phyloP scores from a whole-genome alignment of 441 rosid species.

The Erodium moschatum region DNA sequence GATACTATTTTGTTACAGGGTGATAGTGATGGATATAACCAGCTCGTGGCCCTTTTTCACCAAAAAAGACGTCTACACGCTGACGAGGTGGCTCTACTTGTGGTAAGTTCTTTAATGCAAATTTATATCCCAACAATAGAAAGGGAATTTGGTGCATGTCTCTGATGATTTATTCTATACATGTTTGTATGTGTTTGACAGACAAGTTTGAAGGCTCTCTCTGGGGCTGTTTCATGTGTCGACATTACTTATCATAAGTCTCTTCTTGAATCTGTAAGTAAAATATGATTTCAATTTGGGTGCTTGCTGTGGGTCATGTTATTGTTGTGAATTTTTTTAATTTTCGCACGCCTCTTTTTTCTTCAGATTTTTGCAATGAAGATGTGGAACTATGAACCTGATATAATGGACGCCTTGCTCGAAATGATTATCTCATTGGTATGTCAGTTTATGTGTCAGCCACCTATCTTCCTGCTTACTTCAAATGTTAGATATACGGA shows the following conservation, averaged over 20 bases:
- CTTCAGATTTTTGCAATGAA: conserved; percentile 59
- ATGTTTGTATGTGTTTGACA: conserved; percentile 11
- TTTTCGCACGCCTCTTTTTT: not conserved
- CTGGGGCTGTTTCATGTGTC: conserved; percentile 56
- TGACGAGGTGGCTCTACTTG: conserved; percentile 61
- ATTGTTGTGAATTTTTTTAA: not conserved
- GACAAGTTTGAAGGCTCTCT: conserved; percentile 55
- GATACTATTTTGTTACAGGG: conserved; percentile 37
- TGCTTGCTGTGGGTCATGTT: not conserved
- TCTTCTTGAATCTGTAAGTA: conserved; percentile 64
- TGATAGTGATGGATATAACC: conserved; percentile 39
- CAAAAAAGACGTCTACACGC: conserved; percentile 32
- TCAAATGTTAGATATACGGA: not conserved
- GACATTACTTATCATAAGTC: conserved; percentile 41
- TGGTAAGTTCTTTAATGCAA: conserved; percentile 31
- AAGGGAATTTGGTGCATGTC: not conserved
- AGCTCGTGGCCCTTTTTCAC: conserved; percentile 58
- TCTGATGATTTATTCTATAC: not conserved
- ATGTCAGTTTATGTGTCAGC: conserved; percentile 19
- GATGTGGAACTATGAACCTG: conserved; percentile 62
- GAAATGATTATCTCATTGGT: conserved; percentile 60
- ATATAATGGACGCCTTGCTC: conserved; percentile 60
- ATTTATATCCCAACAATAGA: not conserved
- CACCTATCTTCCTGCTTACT: not conserved
- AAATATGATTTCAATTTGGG: not conserved